Conservation (phyloP, 352 stramenopile species). For the Phytophthora rubi region DNA sequence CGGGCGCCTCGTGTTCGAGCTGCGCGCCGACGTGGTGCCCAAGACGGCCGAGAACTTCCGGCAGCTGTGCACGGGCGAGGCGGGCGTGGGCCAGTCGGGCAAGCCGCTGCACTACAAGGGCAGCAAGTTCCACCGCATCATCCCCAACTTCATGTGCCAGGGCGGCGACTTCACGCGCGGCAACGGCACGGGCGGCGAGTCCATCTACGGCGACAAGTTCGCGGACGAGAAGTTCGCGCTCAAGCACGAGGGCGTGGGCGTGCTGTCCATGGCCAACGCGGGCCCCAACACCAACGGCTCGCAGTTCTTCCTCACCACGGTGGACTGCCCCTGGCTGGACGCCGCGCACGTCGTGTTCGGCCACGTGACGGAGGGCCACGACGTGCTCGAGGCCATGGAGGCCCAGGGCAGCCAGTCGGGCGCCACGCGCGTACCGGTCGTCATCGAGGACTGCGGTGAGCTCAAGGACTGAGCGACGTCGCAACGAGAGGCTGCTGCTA, state of each 20-base stretch:
- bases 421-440: conserved; percentile 77
- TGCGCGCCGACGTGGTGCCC: conserved; percentile 88
- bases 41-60: conserved; percentile 99
- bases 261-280: conserved; percentile 97
- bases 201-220: conserved; percentile 95
- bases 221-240: conserved; percentile 98
- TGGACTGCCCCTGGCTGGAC: conserved; percentile 96
- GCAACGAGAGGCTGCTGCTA: not conserved
- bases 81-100: conserved; percentile 80
- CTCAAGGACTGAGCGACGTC: conserved; percentile 54
- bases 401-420: conserved; percentile 92
- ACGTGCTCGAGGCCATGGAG: conserved; percentile 95
- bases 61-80: conserved; percentile 97
- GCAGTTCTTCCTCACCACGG: conserved; percentile 97
- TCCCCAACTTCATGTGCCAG: conserved; percentile 96
- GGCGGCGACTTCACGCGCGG: conserved; percentile 96
- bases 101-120: conserved; percentile 98
- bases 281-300: conserved; percentile 96
- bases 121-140: conserved; percentile 97
- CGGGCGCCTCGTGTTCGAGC: conserved; percentile 91
- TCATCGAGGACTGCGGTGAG: conserved; percentile 98
- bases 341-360: conserved; percentile 99
- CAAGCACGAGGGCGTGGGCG: conserved; percentile 95
- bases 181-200: conserved; percentile 96
- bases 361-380: conserved; percentile 89